Evolutionary conservation across 192 early-diverging fungal species (phyloP), one percentile per base, ranked within the genome.

Genomic region (Coemansia sp.): DNA sequence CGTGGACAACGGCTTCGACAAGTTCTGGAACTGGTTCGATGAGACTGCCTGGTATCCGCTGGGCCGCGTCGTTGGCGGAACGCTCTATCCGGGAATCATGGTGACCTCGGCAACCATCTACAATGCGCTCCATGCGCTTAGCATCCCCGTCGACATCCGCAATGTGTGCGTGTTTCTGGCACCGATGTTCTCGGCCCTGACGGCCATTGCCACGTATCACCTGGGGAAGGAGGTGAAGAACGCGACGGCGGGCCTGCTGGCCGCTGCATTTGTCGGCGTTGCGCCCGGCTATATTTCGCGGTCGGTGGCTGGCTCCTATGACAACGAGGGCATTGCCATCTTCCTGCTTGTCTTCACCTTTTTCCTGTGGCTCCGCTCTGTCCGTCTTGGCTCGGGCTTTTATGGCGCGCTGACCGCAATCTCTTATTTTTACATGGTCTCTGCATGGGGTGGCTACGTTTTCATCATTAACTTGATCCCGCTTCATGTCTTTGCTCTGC

Each of bases 1-100:
- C 7, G 95, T 96, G 24, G 85, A 94, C 65, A 86, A 94, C 58
- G 95, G 95, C 10, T 93, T 92, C 63, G 97, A 98, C 78, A 93
- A 97, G 58, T 99, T 99, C 71, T 94, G 94, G 88, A 99, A 98
- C 82, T 99, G 98, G 98, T 99, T 98, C 67, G 97, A 99, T 68
- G 91, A 95, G 77, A 86, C 92, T 16, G 94, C 95, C 6, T 99
- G 97, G 97, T 99, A 98, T 70, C 95, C 95, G 7, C 85, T 98
- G 39, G 95, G 98, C 55, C 93, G 98, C 65, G 98, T 98, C 22
- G 98, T 99, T 9, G 98, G 98, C 24, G 96, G 96, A 30, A 99
- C 98, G 0, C 88, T 99, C n/a, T 99, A 97, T 81, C 98, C 98
- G 9, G 98, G 98, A 30, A 88, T 99, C 74, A 99, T 99, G 95